Base-by-base conservation (phyloP, 768 basidiomycete species). In the Botryobasidium botryosum region DNA sequence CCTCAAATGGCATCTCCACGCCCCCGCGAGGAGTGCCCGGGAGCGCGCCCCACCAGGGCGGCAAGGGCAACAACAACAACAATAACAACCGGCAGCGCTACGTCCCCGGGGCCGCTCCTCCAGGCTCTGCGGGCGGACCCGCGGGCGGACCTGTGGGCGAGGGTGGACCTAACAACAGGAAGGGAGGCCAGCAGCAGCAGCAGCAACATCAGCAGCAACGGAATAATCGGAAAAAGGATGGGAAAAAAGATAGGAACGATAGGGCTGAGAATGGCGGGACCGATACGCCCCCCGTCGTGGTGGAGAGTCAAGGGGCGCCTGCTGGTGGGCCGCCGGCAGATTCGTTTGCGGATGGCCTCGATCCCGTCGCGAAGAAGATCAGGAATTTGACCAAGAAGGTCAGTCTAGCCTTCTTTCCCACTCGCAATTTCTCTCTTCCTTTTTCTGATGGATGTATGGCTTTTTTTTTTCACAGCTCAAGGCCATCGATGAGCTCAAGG, bases 401-500 rank as follows among this genome's bases (percentile, higher is more conserved):
- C 32, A 29, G 70, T 60, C 29, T 12, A 13, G n/a, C n/a, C 41
- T 35, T 21, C 40, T 47, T 20, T 18, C 37, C 23, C 23, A 21
- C 10, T 39, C 10, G 25, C 8, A 6, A n/a, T n/a, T 50, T 40
- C 44, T 24, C 21, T 29, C 28, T 17, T 15, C 13, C 44, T 10
- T 7, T 33, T 44, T 23, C 41, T 48, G 44, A 26, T 51, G 31
- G 46, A 53, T 41, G 47, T 40, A 26, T 21, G 12, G 7, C 17
- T 44, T 4, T 6, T 37, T 13, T 21, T 45, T 29, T 7, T n/a
- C 45, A 29, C 52, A 94, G 90, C 69, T 99, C 52, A 96, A 94
- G 60, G 92, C 92, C n/a, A 97, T 99, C 52, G 88, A 96, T 18
- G 91, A 97, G 56, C 74, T 99, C 40, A 97, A 96, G 66, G 85